Conservation (phyloP, 2,329 filamentous ascomycete species). For the Volutella citrinella region DNA sequence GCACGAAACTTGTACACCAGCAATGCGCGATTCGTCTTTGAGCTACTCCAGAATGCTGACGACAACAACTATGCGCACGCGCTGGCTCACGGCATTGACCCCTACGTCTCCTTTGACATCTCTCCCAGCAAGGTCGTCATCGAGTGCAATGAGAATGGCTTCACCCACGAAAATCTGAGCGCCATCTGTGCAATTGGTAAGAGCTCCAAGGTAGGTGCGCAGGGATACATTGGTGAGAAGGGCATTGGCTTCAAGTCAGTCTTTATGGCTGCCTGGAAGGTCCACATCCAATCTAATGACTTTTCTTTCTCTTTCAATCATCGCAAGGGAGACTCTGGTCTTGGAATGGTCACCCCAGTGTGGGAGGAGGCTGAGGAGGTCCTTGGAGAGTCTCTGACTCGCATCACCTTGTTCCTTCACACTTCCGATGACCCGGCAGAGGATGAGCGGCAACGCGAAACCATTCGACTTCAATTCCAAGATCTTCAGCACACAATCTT, state of each 20-base stretch:
- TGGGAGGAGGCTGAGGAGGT: constrained; percentile 32
- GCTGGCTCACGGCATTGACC: constrained; percentile 12
- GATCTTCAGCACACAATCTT: constrained; percentile 37
- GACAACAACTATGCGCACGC: constrained; percentile 41
- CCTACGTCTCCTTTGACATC: constrained; percentile 35
- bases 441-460: constrained; percentile 14
- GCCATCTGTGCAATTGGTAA: constrained; percentile 45
- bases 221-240: constrained; percentile 48
- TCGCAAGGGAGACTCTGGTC: constrained; percentile 36
- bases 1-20: constrained; percentile 41
- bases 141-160: constrained; percentile 51
- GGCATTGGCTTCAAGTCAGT: constrained; percentile 52
- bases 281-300: constrained; percentile 41
- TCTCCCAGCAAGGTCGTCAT: constrained; percentile 36
- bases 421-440: constrained; percentile 18
- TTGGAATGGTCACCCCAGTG: constrained; percentile 48
- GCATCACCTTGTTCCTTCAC: constrained; percentile 37
- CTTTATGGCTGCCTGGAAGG: constrained; percentile 44
- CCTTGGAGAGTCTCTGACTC: constrained; percentile 22
- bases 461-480: constrained; percentile 32
- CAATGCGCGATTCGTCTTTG: constrained; percentile 47
- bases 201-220: constrained; percentile 41
- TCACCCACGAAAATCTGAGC: constrained; percentile 36
- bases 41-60: constrained; percentile 54
- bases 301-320: constrained; percentile 45